phyloP scores from a whole-genome alignment of 108 stramenopile genomes.

The Nannochloropsis gaditana region DNA sequence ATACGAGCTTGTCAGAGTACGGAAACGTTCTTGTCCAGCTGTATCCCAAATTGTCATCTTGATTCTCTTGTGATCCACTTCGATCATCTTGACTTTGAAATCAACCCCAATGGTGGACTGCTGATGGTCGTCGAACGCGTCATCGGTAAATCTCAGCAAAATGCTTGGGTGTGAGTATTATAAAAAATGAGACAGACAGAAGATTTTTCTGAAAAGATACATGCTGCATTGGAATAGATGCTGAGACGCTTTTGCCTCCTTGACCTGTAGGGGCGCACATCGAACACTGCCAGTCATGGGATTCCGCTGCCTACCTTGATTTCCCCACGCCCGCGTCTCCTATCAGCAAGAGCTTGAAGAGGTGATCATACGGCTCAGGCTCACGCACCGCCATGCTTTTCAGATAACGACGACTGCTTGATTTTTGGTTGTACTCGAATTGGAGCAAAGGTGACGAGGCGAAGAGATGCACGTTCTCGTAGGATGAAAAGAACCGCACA shows the following conservation, averaged over 20 bases:
- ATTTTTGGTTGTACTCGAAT: too few species aligned
- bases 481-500: too few species aligned
- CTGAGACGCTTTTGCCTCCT: too few species aligned
- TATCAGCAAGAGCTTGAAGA: constrained; percentile 96
- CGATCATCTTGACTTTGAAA: constrained; percentile 55
- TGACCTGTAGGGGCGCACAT: too few species aligned
- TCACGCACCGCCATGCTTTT: neutral
- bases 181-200: neutral
- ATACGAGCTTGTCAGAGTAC: constrained; percentile 91
- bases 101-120: constrained; percentile 95
- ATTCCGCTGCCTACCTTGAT: constrained; percentile 52
- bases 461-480: too few species aligned
- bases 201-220: neutral
- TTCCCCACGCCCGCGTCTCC: constrained; percentile 98
- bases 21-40: constrained; percentile 97
- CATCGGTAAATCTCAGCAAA: constrained; percentile 94
- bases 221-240: neutral
- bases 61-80: constrained; percentile 65
- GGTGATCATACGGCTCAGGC: constrained; percentile 66
- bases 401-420: too few species aligned
- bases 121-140: constrained; percentile 93
- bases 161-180: constrained; percentile 59
- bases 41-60: constrained; percentile 95
- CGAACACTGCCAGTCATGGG: too few species aligned
- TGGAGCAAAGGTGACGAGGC: too few species aligned